phyloP scores from a whole-genome alignment of 106 monocot genomes.

The Dioscorea zingiberensis region DNA sequence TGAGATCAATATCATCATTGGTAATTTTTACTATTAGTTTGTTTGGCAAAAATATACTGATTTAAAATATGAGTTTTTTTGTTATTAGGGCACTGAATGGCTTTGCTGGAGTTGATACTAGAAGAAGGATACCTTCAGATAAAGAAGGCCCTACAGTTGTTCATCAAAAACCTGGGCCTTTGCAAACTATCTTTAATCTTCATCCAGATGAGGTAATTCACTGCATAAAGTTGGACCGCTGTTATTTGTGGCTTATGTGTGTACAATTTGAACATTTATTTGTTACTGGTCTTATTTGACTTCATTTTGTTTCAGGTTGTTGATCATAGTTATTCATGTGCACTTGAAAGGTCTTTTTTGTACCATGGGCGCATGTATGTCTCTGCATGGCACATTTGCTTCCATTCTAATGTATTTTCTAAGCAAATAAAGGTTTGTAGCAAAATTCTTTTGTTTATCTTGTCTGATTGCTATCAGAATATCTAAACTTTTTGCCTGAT shows the following conservation, averaged over 20 bases:
- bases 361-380: slow-evolving; percentile 99
- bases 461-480: too few species aligned
- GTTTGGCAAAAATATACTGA: too few species aligned
- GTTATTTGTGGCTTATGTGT: background rate
- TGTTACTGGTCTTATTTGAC: background rate
- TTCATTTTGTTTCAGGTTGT: slow-evolving; percentile 39
- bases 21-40: too few species aligned
- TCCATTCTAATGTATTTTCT: slow-evolving; percentile 98
- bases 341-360: slow-evolving; percentile 95
- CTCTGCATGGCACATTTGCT: slow-evolving; percentile 98
- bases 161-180: slow-evolving; percentile 89
- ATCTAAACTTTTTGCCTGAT: too few species aligned
- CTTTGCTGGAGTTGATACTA: slow-evolving; percentile 71
- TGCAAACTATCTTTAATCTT: slow-evolving; percentile 90
- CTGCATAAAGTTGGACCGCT: background rate
- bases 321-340: slow-evolving; percentile 98
- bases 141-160: slow-evolving; percentile 84
- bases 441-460: too few species aligned
- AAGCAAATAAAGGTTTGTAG: slow-evolving; percentile 93
- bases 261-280: too few species aligned
- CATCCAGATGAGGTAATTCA: slow-evolving; percentile 77
- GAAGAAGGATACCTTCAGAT: slow-evolving; percentile 71
- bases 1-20: too few species aligned
- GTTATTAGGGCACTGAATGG: slow-evolving; percentile 48
- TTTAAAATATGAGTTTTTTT: too few species aligned